Conservation (phyloP, 2,329 filamentous ascomycete species). For the Xylariales sp. region DNA sequence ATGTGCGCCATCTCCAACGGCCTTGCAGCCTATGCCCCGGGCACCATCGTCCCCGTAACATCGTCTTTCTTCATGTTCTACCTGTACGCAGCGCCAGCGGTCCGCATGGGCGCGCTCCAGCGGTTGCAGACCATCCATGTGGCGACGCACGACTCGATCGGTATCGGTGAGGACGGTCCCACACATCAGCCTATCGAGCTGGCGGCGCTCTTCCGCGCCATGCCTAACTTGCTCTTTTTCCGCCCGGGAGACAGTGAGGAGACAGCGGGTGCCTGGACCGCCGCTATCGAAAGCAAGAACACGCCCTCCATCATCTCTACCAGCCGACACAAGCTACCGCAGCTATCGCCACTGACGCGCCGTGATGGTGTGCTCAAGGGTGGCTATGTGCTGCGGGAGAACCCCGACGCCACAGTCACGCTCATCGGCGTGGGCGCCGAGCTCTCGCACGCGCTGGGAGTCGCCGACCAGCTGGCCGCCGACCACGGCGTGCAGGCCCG, state of each 20-base stretch:
- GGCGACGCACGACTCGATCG: conserved; percentile 51
- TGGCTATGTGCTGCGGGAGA: conserved; percentile 33
- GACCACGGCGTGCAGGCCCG: conserved; percentile 31
- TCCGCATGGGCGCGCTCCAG: conserved; percentile 50
- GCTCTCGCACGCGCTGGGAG: conserved; percentile 36
- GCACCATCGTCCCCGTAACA: conserved; percentile 50
- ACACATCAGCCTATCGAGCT: conserved; percentile 53
- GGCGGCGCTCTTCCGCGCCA: conserved; percentile 45
- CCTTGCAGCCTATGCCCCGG: conserved; percentile 47
- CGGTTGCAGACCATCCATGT: conserved; percentile 45
- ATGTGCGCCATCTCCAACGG: conserved; percentile 57
- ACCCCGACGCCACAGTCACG: conserved; percentile 30
- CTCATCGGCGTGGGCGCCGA: conserved; percentile 33
- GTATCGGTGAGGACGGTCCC: conserved; percentile 49
- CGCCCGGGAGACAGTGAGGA: conserved; percentile 51
- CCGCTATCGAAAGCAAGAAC: conserved; percentile 27
- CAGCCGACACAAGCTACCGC: conserved; percentile 33
- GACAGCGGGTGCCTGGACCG: conserved; percentile 37
- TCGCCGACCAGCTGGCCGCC: conserved; percentile 29
- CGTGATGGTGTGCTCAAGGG: conserved; percentile 32
- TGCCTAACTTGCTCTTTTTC: conserved; percentile 51
- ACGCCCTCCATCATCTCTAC: conserved; percentile 39
- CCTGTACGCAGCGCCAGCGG: conserved; percentile 40
- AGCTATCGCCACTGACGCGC: conserved; percentile 24
- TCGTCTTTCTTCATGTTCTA: conserved; percentile 57